Percentiles rank a stretch among this genome's conserved stretches.
phyloP scores from a whole-genome alignment of 176 grass and related monocot genomes.

The Poa annua region DNA sequence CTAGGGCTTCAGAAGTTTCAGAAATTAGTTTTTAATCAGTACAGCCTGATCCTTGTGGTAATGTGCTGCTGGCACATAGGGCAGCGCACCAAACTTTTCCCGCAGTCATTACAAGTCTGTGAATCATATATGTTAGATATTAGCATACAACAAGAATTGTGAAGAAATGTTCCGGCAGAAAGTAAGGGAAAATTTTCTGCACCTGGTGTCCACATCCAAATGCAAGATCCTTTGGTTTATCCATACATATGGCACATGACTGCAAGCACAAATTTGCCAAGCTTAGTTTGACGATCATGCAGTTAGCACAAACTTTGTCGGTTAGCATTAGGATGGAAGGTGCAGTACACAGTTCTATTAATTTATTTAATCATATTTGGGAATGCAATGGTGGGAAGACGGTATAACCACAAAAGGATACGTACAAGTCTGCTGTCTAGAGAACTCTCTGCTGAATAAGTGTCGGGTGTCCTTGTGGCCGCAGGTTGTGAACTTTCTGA shows the following conservation, averaged over 20 bases:
- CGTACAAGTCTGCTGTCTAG: slow-evolving; percentile 66
- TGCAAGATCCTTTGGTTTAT: slow-evolving; percentile 88
- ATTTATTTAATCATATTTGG: not conserved
- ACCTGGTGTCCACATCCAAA: slow-evolving; percentile 99
- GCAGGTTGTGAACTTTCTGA: slow-evolving; percentile 60
- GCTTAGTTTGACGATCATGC: slow-evolving; percentile 16
- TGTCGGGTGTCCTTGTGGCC: slow-evolving; percentile 39
- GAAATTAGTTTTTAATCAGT: slow-evolving; percentile 48
- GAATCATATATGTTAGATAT: slow-evolving; percentile 39
- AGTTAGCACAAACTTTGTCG: not conserved
- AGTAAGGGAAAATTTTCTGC: slow-evolving; percentile 24
- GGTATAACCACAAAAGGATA: slow-evolving; percentile 24
- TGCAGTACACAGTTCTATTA: not conserved
- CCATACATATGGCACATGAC: slow-evolving; percentile 89
- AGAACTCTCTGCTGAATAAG: slow-evolving; percentile 40
- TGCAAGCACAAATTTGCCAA: slow-evolving; percentile 38
- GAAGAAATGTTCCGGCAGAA: not conserved
- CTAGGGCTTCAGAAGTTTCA: slow-evolving; percentile 23
- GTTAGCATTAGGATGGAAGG: not conserved
- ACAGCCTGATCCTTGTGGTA: slow-evolving; percentile 89
- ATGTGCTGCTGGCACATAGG: slow-evolving; percentile 84
- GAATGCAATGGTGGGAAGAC: not conserved
- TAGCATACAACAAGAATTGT: slow-evolving; percentile 5
- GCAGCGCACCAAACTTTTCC: slow-evolving; percentile 66
- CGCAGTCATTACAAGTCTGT: slow-evolving; percentile 91